Conservation (phyloP, 305 asterid species). For the Solanum aculeatissimum region DNA sequence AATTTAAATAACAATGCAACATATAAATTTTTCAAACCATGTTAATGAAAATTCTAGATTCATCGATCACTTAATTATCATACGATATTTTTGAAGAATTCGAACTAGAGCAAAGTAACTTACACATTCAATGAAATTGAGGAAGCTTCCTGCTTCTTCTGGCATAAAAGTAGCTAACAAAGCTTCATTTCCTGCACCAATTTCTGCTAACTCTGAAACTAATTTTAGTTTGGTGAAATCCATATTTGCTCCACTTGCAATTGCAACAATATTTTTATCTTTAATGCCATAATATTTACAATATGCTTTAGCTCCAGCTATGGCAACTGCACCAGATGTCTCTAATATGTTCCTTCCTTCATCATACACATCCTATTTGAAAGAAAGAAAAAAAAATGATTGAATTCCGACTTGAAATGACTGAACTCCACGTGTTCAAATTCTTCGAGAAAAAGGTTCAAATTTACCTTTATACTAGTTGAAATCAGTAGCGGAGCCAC, state of each 20-base stretch:
- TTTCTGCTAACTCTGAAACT: constrained; percentile 72
- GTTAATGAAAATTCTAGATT: not conserved
- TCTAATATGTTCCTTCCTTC: constrained; percentile 81
- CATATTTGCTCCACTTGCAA: constrained; percentile 97
- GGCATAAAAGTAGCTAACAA: constrained; percentile 68
- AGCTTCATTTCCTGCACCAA: constrained; percentile 68
- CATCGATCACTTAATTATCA: too few species aligned
- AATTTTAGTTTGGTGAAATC: constrained; percentile 70
- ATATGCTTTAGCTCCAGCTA: constrained; percentile 86
- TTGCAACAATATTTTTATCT: constrained; percentile 66
- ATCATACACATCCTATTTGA: constrained; percentile 79
- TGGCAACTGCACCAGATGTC: constrained; percentile 87
- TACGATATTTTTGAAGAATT: not conserved
- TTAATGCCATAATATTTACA: constrained; percentile 64
- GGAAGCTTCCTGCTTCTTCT: constrained; percentile 67
- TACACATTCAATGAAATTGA: constrained; percentile 45
- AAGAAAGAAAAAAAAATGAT: not conserved
- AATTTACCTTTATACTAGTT: too few species aligned
- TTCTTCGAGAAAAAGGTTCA: not conserved
- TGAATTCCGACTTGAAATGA: not conserved
- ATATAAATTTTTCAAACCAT: too few species aligned
- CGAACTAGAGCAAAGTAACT: not conserved
- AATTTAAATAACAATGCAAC: not conserved
- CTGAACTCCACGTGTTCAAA: not conserved
- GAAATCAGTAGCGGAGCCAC: too few species aligned